These are phyloP conservation scores for Cyberlindnera bimundalis DNA, from an alignment of 805 yeast species.

Conservation along the genomic window DNA sequence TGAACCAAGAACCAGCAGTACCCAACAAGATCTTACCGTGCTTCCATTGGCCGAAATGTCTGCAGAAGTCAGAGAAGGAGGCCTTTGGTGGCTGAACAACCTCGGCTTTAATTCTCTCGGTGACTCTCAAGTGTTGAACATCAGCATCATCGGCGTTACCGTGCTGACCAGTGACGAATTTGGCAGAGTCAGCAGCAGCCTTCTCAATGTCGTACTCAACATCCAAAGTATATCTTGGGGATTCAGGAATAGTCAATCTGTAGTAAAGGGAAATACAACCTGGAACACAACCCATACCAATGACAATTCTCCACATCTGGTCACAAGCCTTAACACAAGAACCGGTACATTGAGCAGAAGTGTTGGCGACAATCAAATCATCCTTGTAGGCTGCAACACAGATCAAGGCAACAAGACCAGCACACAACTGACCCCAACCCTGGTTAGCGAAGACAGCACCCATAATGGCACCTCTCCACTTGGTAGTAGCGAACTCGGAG, in stretches of 20 bases:
- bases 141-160: constrained; percentile 48
- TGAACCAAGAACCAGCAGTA: constrained; percentile 90
- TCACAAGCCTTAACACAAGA: constrained; percentile 76
- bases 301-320: constrained; percentile 90
- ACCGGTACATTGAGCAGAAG: constrained; percentile 58
- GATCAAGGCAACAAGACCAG: constrained; percentile 78
- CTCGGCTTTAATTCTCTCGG: constrained; percentile 52
- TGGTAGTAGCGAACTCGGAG: constrained; percentile 88
- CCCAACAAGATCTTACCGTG: constrained; percentile 78
- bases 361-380: constrained; percentile 49
- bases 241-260: constrained; percentile 92
- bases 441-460: constrained; percentile 95
- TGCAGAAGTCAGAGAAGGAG: constrained; percentile 65
- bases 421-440: constrained; percentile 92
- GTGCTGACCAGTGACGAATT: constrained; percentile 45
- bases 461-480: constrained; percentile 98
- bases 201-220: constrained; percentile 55
- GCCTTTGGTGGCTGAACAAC: constrained; percentile 72
- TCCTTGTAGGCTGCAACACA: constrained; percentile 75
- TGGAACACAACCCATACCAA: constrained; percentile 91
- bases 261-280: constrained; percentile 81
- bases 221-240: constrained; percentile 87
- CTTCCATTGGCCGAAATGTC: constrained; percentile 82
- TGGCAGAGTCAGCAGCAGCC: constrained; percentile 54
- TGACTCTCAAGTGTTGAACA: constrained; percentile 41